Percentiles rank a stretch among this genome's conserved stretches.
Conservation (phyloP, 2,329 filamentous ascomycete species). For the Domatiomyces catenatus region DNA sequence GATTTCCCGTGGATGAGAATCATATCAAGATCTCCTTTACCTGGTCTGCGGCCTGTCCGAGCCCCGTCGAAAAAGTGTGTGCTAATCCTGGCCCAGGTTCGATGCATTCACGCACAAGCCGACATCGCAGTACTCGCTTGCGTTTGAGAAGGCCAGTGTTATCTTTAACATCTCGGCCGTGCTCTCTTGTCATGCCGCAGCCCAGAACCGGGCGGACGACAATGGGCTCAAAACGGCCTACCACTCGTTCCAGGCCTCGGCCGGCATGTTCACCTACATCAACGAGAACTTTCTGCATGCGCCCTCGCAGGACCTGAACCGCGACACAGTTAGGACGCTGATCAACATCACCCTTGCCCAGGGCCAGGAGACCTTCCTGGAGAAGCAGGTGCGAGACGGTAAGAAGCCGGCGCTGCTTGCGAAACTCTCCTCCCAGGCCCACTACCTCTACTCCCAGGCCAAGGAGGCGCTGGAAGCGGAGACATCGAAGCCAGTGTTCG, state of each 20-base stretch:
- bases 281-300: conserved; percentile 99
- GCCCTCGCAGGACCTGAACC: conserved; percentile 84
- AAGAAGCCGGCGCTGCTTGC: conserved; percentile 88
- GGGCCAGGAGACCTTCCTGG: conserved; percentile 90
- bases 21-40: conserved; percentile 99
- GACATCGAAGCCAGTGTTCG: conserved; percentile 77
- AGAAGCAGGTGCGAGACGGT: conserved; percentile 83
- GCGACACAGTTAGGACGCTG: conserved; percentile 88
- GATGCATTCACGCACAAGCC: conserved; percentile 98
- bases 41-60: conserved; percentile 49
- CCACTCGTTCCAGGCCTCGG: conserved; percentile 93
- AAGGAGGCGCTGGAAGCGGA: conserved; percentile 86
- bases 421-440: conserved; percentile 82
- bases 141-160: conserved; percentile 96
- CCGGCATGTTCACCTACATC: conserved; percentile 99
- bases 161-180: conserved; percentile 99
- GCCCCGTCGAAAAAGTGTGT: conserved; percentile 1
- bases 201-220: conserved; percentile 85
- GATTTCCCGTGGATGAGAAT: conserved; percentile 95
- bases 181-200: conserved; percentile 83
- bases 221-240: conserved; percentile 89
- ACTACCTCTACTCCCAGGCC: conserved; percentile 73
- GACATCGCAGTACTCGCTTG: conserved; percentile 91
- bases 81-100: conserved; percentile 48
- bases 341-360: conserved; percentile 90